A percentile compares a stretch with the other conserved stretches of the same genome.
Conservation (phyloP, 768 basidiomycete genomes). For the Floccularia luteovirens region DNA sequence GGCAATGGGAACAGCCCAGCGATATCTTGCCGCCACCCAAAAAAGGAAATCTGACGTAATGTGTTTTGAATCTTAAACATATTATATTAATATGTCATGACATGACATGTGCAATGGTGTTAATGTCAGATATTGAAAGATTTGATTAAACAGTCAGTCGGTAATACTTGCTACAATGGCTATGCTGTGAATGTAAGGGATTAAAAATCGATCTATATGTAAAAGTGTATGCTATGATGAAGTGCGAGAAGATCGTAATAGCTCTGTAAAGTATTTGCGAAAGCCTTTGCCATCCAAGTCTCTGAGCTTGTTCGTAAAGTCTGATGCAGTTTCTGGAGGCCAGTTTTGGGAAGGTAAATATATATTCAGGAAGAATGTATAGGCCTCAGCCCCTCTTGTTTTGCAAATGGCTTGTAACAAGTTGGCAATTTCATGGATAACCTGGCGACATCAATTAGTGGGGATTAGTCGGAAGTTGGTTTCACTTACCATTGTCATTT, state of each 20-base stretch:
- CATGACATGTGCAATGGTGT: no score
- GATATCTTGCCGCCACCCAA: no score
- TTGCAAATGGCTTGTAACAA: slow-evolving; percentile 75
- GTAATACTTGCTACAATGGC: no score
- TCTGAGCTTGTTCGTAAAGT: slow-evolving; percentile 72
- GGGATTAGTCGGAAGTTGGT: neutral
- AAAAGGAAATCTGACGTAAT: no score
- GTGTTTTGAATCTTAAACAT: no score
- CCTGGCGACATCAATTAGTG: slow-evolving; percentile 32
- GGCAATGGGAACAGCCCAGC: no score
- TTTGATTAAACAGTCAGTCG: no score
- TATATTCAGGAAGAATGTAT: slow-evolving; percentile 67
- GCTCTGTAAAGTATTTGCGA: slow-evolving; percentile 82
- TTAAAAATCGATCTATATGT: no score
- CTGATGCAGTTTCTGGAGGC: slow-evolving; percentile 68
- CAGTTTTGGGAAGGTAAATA: slow-evolving; percentile 89
- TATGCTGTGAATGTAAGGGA: no score
- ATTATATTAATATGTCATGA: no score
- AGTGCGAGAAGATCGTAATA: slow-evolving; percentile 67
- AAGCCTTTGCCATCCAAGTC: slow-evolving; percentile 71
- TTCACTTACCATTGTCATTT: slow-evolving; percentile 68
- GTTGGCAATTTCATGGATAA: slow-evolving; percentile 83
- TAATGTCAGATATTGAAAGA: no score
- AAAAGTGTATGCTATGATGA: slow-evolving; percentile 50
- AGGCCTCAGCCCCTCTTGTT: slow-evolving; percentile 75